These are phyloP conservation scores for Cordyceps pruinosa DNA, from an alignment of 2,329 filamentous ascomycete genomes.

Conservation along the genomic window DNA sequence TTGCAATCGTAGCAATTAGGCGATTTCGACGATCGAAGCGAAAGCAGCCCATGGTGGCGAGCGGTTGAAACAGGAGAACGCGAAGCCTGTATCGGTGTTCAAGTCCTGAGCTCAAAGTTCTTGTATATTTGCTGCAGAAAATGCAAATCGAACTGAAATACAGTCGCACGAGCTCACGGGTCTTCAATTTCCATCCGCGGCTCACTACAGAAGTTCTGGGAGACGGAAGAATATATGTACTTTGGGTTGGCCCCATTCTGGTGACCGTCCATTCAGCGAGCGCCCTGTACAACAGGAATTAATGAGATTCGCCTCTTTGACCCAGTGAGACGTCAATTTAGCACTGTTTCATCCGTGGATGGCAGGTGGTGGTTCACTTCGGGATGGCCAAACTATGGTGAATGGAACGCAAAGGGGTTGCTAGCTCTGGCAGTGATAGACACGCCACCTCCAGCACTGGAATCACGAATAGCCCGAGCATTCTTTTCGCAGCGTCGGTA, in stretches of 20 bases:
- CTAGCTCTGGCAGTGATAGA: background rate
- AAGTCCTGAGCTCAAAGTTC: background rate
- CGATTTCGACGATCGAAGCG: conserved; percentile 34
- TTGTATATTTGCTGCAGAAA: background rate
- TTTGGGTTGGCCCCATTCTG: background rate
- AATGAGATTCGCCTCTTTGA: background rate
- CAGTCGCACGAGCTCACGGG: no score
- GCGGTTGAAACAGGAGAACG: background rate
- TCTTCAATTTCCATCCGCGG: no score
- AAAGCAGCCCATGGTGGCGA: conserved; percentile 16
- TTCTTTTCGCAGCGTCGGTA: background rate
- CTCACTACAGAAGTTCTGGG: no score
- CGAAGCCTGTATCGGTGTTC: background rate
- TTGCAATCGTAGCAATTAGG: conserved; percentile 39
- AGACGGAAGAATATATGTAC: background rate
- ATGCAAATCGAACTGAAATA: background rate
- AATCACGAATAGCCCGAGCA: background rate
- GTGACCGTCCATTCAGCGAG: background rate
- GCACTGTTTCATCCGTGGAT: background rate
- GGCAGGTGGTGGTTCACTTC: background rate
- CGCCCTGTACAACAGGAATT: background rate
- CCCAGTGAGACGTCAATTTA: background rate
- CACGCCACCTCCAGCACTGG: background rate
- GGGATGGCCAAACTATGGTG: background rate
- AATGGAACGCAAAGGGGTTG: background rate